Percentiles rank a stretch among this genome's conserved stretches.
phyloP scores from a whole-genome alignment of 192 early-diverging fungal genomes.

The Physocladia obscura region DNA sequence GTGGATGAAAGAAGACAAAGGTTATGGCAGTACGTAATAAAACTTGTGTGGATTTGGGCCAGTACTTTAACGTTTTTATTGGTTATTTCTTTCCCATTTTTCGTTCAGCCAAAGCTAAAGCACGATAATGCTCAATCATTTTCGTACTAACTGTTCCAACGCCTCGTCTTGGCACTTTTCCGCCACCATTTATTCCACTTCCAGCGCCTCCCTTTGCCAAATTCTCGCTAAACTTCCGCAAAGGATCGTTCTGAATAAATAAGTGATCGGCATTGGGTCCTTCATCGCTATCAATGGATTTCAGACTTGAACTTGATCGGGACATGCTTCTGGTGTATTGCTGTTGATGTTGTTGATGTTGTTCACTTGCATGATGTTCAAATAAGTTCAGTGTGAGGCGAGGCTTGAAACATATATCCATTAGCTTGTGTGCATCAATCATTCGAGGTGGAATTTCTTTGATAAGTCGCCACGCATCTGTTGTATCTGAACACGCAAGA shows the following conservation, averaged over 20 bases:
- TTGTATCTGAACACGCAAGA: conserved; percentile 36
- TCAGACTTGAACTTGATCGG: neutral
- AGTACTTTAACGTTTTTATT: no score
- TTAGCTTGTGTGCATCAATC: conserved; percentile 37
- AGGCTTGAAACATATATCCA: conserved; percentile 39
- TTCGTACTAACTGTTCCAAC: conserved; percentile 34
- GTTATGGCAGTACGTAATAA: no score
- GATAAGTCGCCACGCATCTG: conserved; percentile 40
- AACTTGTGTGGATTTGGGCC: no score
- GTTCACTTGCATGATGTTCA: neutral
- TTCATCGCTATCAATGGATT: conserved; percentile 15
- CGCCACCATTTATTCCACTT: neutral
- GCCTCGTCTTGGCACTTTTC: conserved; percentile 25
- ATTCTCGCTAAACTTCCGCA: conserved; percentile 18
- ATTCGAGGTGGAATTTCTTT: conserved; percentile 36
- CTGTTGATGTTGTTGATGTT: no score
- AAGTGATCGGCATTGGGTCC: neutral
- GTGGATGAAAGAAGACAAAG: no score
- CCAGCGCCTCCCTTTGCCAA: neutral
- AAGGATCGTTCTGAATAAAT: conserved; percentile 25
- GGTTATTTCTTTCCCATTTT: no score
- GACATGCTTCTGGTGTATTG: neutral
- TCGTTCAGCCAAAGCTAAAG: conserved; percentile 30
- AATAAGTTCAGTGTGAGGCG: conserved; percentile 25
- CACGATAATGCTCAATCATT: conserved; percentile 37